These are phyloP conservation scores for Conringia planisiliqua DNA, from an alignment of 345 rosid species.

Conservation along the genomic window DNA sequence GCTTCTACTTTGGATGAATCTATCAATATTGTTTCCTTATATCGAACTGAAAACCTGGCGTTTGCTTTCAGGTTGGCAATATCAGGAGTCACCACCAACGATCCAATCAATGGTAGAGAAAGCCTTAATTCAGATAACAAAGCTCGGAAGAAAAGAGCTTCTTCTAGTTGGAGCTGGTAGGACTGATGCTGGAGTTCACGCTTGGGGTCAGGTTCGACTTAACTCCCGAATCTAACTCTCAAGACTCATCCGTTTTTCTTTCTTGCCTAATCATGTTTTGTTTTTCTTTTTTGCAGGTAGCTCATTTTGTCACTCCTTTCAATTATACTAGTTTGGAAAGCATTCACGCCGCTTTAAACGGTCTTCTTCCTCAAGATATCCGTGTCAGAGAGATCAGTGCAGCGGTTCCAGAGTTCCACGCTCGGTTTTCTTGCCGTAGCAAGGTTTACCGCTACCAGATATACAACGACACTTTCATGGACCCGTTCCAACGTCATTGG, in stretches of 20 bases:
- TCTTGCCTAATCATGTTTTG: conserved; percentile 10
- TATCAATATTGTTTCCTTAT: conserved; percentile 6
- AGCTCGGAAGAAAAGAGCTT: conserved; percentile 64
- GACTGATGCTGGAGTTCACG: conserved; percentile 95
- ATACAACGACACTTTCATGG: conserved; percentile 70
- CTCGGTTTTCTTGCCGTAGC: conserved; percentile 70
- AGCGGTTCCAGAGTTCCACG: conserved; percentile 74
- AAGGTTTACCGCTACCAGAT: conserved; percentile 82
- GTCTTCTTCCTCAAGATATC: conserved; percentile 80
- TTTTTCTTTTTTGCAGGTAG: conserved; percentile 51
- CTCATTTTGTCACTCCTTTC: conserved; percentile 88
- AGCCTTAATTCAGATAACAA: conserved; percentile 62
- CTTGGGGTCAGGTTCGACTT: conserved; percentile 85
- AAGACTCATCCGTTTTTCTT: not conserved
- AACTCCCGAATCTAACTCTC: not conserved
- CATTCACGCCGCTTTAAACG: conserved; percentile 73
- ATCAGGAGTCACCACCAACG: conserved; percentile 81
- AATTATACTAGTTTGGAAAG: conserved; percentile 63
- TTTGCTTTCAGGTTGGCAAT: conserved; percentile 77
- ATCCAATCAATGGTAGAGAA: conserved; percentile 70
- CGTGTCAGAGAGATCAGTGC: conserved; percentile 81
- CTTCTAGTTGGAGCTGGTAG: conserved; percentile 78
- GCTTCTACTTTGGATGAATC: not conserved
- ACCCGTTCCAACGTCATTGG: conserved; percentile 68
- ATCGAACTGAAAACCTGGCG: not conserved